A percentile compares a stretch with the other conserved stretches of the same genome.
Evolutionary conservation across 2,329 filamentous ascomycete genomes (phyloP).

Genomic region (Lanzia echinophila): DNA sequence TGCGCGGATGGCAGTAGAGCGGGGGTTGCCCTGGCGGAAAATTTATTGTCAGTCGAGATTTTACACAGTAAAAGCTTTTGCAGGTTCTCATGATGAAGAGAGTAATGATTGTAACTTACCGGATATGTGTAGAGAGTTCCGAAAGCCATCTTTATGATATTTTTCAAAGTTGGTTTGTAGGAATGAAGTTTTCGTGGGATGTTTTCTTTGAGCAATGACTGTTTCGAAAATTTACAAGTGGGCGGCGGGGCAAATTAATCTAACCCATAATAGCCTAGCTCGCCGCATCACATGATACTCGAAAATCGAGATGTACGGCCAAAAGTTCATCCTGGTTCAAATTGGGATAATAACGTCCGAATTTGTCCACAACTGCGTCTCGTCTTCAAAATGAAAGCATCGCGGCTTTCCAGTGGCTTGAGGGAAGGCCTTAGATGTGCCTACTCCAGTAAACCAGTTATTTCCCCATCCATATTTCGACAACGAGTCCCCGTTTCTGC

Average conservation of each 20-base stretch:
- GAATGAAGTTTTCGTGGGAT: slow-evolving; percentile 9
- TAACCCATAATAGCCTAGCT: background rate
- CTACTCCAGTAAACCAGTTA: slow-evolving; percentile 12
- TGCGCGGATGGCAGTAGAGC: slow-evolving; percentile 80
- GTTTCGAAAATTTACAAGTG: slow-evolving; percentile 10
- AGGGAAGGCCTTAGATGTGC: slow-evolving; percentile 24
- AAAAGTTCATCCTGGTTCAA: background rate
- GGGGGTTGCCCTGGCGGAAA: slow-evolving; percentile 68
- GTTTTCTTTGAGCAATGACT: slow-evolving; percentile 1
- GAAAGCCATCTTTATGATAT: slow-evolving; percentile 66
- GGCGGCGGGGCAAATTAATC: background rate
- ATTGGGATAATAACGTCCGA: background rate
- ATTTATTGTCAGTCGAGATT: slow-evolving; percentile 14
- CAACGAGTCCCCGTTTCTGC: slow-evolving; percentile 12
- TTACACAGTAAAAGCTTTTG: background rate
- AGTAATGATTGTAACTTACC: slow-evolving; percentile 44
- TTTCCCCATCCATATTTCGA: slow-evolving; percentile 10
- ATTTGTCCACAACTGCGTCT: background rate
- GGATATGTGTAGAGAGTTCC: slow-evolving; percentile 90
- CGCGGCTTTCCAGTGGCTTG: slow-evolving; percentile 25
- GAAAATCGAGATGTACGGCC: slow-evolving; percentile 6
- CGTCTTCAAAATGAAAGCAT: slow-evolving; percentile 27
- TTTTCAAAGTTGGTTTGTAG: slow-evolving; percentile 11
- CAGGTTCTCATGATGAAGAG: background rate
- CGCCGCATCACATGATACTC: background rate